Evolutionary conservation across 148 eudicot genomes (phyloP), one percentile per base, ranked within the genome.

Genomic region (Linanthus parryae): DNA sequence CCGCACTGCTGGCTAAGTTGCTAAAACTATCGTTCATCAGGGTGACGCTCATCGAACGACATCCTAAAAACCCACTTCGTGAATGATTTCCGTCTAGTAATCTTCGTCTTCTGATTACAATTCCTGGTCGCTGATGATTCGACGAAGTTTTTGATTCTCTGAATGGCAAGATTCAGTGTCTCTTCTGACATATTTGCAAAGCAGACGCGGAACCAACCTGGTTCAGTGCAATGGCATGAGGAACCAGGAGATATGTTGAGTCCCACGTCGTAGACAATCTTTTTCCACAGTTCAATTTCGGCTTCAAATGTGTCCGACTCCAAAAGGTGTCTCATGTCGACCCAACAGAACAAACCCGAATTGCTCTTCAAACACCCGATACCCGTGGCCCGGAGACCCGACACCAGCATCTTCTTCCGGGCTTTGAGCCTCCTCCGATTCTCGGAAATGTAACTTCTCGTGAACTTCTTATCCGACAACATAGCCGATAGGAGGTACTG

Each of bases 131-230:
- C 12, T 57, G n/a, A 20, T 2, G 65, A 29, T 21, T 67, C 69
- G 1, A 84, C 63, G 45, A 78, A 83, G 2, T 49, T 59, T 47
- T 73, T 72, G 2, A 84, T 38, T 2, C 96, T 69, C 58, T 65
- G 73, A 61, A 88, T 65, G 12, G 94, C 88, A 2, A 78, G 48
- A 24, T 52, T 46, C 28, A 88, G 46, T 0, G 88, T 75, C 0
- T 79, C 69, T 3, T 75, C 80, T 0, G 78, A 68, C 80, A 88
- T 69, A 52, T 84, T 84, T 0, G 96, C 94, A 26, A 81, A 88
- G 26, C 96, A 88, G 2, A 81, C 64, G 20, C 96, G 64, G 17
- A 84, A 88, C 94, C 94, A 88, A 0, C 96, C 96, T 1, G 96
- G 96, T 54, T 84, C 94, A 3, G 44, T 0, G 39, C 89, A 84